Evolutionary conservation across 2,329 filamentous ascomycete genomes (phyloP), one percentile per base, ranked within the genome.

Genomic region (Aspergillus thermomutatus): DNA sequence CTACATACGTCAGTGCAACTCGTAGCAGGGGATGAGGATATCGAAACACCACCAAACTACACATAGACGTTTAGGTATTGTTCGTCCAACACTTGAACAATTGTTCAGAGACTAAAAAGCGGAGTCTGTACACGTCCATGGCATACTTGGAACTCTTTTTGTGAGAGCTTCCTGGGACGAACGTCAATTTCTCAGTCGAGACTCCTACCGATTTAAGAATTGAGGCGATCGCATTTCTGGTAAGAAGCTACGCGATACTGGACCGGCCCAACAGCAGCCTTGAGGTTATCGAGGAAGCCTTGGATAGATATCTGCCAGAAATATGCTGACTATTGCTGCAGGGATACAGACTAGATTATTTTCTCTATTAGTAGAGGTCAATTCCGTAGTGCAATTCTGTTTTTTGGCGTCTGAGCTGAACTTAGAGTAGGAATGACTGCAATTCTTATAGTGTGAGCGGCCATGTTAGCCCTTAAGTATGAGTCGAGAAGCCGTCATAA

Each of bases 81-180:
- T 77, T 97, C 93, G 69, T 97, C 93, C 48, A 97, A 79, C 0
- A 90, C 90, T 76, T 97, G 94, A 77, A 99, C 87, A 49, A 95
- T 80, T 92, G 86, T 75, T 92, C 86, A 3, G 66, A 66, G 6
- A 64, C 57, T 59, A 70, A 75, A 3, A 84, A 84, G 48, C 82
- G 83, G 62, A 97, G 73, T 69, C 89, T 86, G 77, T 92, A 93
- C 31, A 96, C 77, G 71, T 97, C 93, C 90, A 96, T 94, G 58
- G 87, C 85, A 78, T 97, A 97, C 43, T 86, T 59, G 75, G 84
- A 49, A 17, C 34, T 64, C 46, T 61, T 64, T 72, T 97, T 91
- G 83, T 95, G 96, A 50, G 83, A 87, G 67, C 87, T 92, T 11
- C 93, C 93, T 1, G 90, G 82, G 23, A 97, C 87, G 67, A 97